Evolutionary conservation across 352 stramenopile genomes (phyloP).

Genomic region (Globisporangium carolinianum): DNA sequence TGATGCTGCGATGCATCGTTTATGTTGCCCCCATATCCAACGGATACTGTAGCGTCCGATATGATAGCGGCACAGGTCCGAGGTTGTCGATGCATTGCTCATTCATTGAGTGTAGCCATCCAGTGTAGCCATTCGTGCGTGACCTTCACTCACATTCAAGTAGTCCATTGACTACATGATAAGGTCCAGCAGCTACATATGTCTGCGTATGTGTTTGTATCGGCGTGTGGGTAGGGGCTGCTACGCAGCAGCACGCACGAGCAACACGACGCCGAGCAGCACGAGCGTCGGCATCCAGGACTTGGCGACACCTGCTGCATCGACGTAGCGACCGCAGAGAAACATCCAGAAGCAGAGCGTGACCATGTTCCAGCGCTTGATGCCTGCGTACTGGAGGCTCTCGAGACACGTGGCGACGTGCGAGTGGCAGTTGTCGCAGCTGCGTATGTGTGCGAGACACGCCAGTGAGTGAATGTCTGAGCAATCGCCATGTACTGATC

Average conservation of each 20-base stretch:
- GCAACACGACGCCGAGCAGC: conserved; percentile 14
- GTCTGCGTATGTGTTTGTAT: too few relatives aligned
- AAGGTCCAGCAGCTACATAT: too few relatives aligned
- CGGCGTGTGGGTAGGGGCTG: not conserved
- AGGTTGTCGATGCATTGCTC: too few relatives aligned
- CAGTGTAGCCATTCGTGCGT: too few relatives aligned
- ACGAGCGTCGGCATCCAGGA: conserved; percentile 31
- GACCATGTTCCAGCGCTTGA: conserved; percentile 75
- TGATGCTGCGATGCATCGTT: too few relatives aligned
- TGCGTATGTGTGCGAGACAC: conserved; percentile 2
- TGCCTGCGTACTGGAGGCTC: conserved; percentile 41
- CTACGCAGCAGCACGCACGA: conserved; percentile 19
- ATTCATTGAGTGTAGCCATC: too few relatives aligned
- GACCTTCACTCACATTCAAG: too few relatives aligned
- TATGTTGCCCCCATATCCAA: too few relatives aligned
- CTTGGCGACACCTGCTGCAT: conserved; percentile 24
- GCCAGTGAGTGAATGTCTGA: not conserved
- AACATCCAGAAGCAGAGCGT: conserved; percentile 82
- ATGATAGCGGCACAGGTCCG: too few relatives aligned
- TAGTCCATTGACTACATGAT: too few relatives aligned
- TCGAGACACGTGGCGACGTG: conserved; percentile 88
- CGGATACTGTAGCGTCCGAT: too few relatives aligned
- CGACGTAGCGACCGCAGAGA: conserved; percentile 52
- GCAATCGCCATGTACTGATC: too few relatives aligned
- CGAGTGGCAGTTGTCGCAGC: conserved; percentile 96